Conservation (phyloP, 2,329 filamentous ascomycete genomes). For the Geoglossum cookeanum region DNA sequence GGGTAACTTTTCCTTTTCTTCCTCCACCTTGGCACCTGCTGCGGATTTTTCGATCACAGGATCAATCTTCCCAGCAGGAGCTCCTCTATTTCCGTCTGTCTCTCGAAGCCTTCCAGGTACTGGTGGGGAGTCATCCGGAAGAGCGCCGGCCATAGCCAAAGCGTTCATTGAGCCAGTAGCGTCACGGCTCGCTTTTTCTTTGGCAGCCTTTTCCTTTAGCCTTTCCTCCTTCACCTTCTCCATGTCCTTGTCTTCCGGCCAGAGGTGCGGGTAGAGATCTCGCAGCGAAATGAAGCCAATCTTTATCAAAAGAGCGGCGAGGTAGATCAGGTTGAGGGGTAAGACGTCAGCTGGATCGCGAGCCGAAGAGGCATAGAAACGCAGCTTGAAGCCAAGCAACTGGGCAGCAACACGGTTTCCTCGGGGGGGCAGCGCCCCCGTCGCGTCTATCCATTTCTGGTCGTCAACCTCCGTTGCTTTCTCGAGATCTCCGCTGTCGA, state of each 20-base stretch:
- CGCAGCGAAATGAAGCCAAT: slow-evolving; percentile 86
- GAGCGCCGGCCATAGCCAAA: slow-evolving; percentile 65
- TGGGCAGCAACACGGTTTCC: slow-evolving; percentile 89
- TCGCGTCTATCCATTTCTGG: slow-evolving; percentile 58
- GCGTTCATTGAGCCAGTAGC: slow-evolving; percentile 61
- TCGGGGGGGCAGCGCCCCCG: slow-evolving; percentile 60
- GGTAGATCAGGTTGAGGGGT: slow-evolving; percentile 80
- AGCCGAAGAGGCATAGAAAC: slow-evolving; percentile 73
- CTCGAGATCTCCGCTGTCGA: slow-evolving; percentile 13
- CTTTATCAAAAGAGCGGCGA: slow-evolving; percentile 85
- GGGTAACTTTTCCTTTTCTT: slow-evolving; percentile 34
- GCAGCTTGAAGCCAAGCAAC: slow-evolving; percentile 87
- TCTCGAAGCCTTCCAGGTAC: slow-evolving; percentile 33
- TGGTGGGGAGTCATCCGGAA: slow-evolving; percentile 60
- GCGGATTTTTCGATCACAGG: slow-evolving; percentile 24
- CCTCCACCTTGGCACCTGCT: slow-evolving; percentile 14
- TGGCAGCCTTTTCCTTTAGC: slow-evolving; percentile 57
- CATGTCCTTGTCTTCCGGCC: slow-evolving; percentile 73
- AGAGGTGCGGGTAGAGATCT: slow-evolving; percentile 83
- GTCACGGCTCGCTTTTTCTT: slow-evolving; percentile 49
- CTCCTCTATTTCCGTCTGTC: slow-evolving; percentile 21
- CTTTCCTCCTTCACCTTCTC: slow-evolving; percentile 48
- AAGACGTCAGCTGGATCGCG: slow-evolving; percentile 58
- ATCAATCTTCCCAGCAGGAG: slow-evolving; percentile 12
- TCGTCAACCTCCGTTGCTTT: slow-evolving; percentile 30